Conservation (phyloP, 495 filamentous ascomycete species). For the Durotheca rogersii region DNA sequence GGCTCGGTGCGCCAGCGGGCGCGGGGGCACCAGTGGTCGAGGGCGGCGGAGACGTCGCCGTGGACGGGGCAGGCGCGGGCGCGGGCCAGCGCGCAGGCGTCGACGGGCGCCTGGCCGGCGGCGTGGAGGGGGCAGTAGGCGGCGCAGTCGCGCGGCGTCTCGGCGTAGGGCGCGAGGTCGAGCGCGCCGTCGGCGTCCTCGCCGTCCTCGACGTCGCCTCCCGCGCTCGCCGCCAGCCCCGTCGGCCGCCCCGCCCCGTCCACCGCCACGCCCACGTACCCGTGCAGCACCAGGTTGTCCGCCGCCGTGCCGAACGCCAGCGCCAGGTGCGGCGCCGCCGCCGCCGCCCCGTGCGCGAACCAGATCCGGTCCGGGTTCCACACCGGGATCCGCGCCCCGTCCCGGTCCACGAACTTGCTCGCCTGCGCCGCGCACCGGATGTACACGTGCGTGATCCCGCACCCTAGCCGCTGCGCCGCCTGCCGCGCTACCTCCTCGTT, state of each 20-base stretch:
- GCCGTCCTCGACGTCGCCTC: slow-evolving; percentile 3
- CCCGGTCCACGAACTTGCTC: slow-evolving; percentile 18
- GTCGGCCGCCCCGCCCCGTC: slow-evolving; percentile 9
- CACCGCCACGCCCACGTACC: slow-evolving; percentile 10
- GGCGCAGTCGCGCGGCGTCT: slow-evolving; percentile 6
- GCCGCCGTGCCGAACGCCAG: slow-evolving; percentile 19
- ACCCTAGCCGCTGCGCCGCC: slow-evolving; percentile 2
- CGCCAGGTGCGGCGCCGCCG: slow-evolving; percentile 12
- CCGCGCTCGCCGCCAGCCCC: slow-evolving; percentile 2
- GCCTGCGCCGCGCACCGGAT: slow-evolving; percentile 11
- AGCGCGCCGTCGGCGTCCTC: slow-evolving; percentile 22
- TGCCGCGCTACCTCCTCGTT: slow-evolving; percentile 13
- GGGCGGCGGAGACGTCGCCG: not conserved
- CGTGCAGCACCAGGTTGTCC: slow-evolving; percentile 14
- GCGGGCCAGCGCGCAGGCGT: slow-evolving; percentile 1
- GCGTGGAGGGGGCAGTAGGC: slow-evolving; percentile 18
- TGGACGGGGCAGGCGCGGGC: slow-evolving; percentile 10
- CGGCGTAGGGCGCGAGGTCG: slow-evolving; percentile 18
- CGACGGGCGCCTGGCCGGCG: not conserved
- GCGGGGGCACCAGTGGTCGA: slow-evolving; percentile 16
- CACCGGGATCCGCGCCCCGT: slow-evolving; percentile 15
- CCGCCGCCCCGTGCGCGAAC: not conserved
- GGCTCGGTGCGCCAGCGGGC: slow-evolving; percentile 11
- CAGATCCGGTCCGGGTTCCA: slow-evolving; percentile 9
- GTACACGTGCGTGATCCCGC: slow-evolving; percentile 21